phyloP scores from a whole-genome alignment of 2,329 filamentous ascomycete species.

The Neofusicoccum sp. region DNA sequence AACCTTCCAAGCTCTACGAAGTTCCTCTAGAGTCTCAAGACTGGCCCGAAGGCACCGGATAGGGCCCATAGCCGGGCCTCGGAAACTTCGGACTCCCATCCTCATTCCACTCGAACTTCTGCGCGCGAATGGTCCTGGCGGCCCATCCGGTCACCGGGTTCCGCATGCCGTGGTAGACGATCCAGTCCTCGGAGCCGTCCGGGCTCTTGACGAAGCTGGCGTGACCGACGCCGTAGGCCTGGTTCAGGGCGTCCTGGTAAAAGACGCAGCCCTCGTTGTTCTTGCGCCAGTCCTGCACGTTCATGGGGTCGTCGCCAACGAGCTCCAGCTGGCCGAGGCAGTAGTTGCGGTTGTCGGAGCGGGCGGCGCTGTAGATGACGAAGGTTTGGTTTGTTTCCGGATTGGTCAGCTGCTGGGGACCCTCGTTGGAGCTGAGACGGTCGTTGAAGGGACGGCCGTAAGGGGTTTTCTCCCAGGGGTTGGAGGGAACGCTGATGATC shows the following conservation, averaged over 20 bases:
- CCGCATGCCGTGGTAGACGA: conserved; percentile 54
- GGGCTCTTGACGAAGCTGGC: conserved; percentile 51
- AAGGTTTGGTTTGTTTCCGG: conserved; percentile 48
- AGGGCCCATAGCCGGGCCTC: conserved; percentile 50
- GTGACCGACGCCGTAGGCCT: conserved; percentile 51
- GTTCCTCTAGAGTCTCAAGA: neutral
- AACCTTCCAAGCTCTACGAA: neutral
- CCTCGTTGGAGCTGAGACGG: conserved; percentile 51
- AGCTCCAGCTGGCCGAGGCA: conserved; percentile 53
- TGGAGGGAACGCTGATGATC: conserved; percentile 47
- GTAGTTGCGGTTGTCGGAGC: conserved; percentile 54
- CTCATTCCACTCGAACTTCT: conserved; percentile 49
- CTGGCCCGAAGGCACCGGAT: conserved; percentile 39
- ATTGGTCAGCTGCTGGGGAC: conserved; percentile 50
- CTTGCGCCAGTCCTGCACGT: conserved; percentile 49
- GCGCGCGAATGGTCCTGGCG: conserved; percentile 48
- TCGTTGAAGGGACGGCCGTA: conserved; percentile 48
- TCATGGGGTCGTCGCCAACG: conserved; percentile 50
- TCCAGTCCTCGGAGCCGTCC: conserved; percentile 49
- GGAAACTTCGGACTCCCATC: conserved; percentile 50
- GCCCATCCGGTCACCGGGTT: conserved; percentile 49
- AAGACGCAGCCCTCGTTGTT: conserved; percentile 48
- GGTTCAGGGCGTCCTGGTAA: conserved; percentile 47
- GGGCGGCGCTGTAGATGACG: conserved; percentile 50
- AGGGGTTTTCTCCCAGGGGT: conserved; percentile 54